A percentile compares a stretch with the other conserved stretches of the same genome.
These are phyloP conservation scores for Phlebiopsis gigantea DNA, from an alignment of 768 basidiomycete genomes.

Conservation along the genomic window DNA sequence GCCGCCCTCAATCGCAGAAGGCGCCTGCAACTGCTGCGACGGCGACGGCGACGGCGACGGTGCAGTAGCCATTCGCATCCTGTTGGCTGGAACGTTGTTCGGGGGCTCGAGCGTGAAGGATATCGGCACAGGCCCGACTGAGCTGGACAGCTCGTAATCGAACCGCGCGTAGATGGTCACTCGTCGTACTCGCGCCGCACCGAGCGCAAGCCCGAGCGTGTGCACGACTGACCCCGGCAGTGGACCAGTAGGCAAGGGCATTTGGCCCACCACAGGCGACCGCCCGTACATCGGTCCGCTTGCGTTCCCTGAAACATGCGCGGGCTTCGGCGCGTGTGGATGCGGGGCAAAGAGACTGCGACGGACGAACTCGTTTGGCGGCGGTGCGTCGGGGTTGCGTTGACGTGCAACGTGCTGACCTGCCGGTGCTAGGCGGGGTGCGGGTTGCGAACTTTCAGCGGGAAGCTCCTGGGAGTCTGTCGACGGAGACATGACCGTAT, in stretches of 20 bases:
- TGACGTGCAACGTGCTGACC: conserved; percentile 8
- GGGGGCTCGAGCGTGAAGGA: conserved; percentile 51
- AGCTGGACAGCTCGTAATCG: conserved; percentile 41
- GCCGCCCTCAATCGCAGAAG: background rate
- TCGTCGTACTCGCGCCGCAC: too few relatives aligned
- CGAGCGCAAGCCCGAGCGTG: conserved; percentile 19
- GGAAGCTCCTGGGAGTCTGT: conserved; percentile 6
- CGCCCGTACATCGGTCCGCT: conserved; percentile 60
- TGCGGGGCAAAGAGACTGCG: conserved; percentile 47
- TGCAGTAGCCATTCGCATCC: conserved; percentile 4
- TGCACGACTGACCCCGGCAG: conserved; percentile 25
- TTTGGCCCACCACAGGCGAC: conserved; percentile 9
- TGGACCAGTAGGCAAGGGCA: conserved; percentile 11
- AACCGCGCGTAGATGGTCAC: conserved; percentile 58
- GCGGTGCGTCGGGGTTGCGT: background rate
- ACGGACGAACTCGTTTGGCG: conserved; percentile 18
- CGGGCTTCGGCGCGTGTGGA: conserved; percentile 47
- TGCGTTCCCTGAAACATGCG: conserved; percentile 17
- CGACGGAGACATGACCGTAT: conserved; percentile 15
- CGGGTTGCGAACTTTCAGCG: conserved; percentile 11
- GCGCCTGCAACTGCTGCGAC: background rate
- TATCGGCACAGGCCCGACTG: conserved; percentile 58
- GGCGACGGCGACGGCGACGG: background rate
- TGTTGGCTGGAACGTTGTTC: conserved; percentile 27
- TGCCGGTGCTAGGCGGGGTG: conserved; percentile 1